Percentiles rank a stretch among this genome's conserved stretches.
phyloP scores from a whole-genome alignment of 164 flowering plant species.

The Tinospora cordifolia region DNA sequence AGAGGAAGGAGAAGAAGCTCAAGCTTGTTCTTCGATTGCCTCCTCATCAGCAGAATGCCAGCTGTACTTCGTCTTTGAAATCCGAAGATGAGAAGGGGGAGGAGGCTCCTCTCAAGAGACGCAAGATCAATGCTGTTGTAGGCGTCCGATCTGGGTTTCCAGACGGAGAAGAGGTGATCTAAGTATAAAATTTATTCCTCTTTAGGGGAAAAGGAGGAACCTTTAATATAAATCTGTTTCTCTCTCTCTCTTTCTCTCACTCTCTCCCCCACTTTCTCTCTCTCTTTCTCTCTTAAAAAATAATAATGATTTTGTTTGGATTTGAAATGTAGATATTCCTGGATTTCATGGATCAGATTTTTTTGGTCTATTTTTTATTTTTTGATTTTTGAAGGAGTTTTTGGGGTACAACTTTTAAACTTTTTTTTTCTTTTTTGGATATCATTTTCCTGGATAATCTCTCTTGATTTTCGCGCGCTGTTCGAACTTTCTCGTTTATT shows the following conservation, averaged over 20 bases:
- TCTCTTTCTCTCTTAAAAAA: neutral
- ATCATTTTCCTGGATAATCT: constrained; percentile 4
- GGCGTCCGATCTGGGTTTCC: constrained; percentile 32
- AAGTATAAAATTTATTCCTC: neutral
- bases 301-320: neutral
- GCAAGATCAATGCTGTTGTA: constrained; percentile 43
- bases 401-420: too few relatives aligned
- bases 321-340: too few relatives aligned
- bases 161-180: constrained; percentile 25
- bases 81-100: constrained; percentile 23
- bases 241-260: neutral
- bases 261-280: neutral
- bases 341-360: too few relatives aligned
- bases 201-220: neutral
- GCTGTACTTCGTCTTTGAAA: constrained; percentile 11
- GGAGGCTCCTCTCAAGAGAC: constrained; percentile 29
- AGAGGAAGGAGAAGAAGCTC: constrained; percentile 46
- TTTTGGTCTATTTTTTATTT: too few relatives aligned
- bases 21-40: constrained; percentile 40
- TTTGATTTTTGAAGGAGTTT: too few relatives aligned
- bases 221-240: neutral
- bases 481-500: too few relatives aligned
- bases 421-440: neutral
- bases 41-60: constrained; percentile 8
- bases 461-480: too few relatives aligned